Conservation (phyloP, 345 rosid genomes). For the Lagerstroemia speciosa region DNA sequence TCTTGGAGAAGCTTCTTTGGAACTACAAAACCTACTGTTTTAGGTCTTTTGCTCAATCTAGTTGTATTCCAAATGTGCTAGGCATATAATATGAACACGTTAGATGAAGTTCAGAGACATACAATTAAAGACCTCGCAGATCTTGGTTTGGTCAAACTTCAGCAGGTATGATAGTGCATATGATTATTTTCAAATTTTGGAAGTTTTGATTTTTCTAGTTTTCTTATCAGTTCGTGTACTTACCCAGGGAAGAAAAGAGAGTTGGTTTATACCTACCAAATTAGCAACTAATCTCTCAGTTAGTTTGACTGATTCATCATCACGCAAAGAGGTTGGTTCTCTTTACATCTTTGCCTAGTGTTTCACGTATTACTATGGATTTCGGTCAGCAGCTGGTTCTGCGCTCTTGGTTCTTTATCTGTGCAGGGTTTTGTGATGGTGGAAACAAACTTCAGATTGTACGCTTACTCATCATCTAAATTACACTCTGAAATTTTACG, state of each 20-base stretch:
- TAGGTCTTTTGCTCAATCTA: background rate
- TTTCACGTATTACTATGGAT: background rate
- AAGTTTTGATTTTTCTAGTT: background rate
- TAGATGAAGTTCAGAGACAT: conserved; percentile 59
- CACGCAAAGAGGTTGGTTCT: conserved; percentile 62
- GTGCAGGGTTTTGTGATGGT: conserved; percentile 83
- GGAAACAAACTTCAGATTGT: conserved; percentile 90
- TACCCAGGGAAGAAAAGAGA: conserved; percentile 80
- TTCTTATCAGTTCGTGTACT: conserved; percentile 7
- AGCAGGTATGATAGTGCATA: conserved; percentile 45
- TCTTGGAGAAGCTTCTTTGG: background rate
- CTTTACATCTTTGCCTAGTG: background rate
- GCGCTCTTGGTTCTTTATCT: conserved; percentile 9
- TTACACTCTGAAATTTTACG: conserved; percentile 84
- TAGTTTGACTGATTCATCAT: conserved; percentile 81
- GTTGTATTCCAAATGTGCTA: conserved; percentile 11
- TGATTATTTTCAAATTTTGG: background rate
- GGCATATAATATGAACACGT: conserved; percentile 84
- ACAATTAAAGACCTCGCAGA: conserved; percentile 85
- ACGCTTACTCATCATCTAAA: conserved; percentile 92
- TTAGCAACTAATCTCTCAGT: conserved; percentile 81
- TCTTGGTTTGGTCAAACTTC: conserved; percentile 93
- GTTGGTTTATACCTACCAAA: conserved; percentile 96
- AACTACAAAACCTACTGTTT: background rate
- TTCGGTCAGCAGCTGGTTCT: background rate